Evolutionary conservation across 208 protist genomes (phyloP).

Genomic region (Trypanosoma melophagium): DNA sequence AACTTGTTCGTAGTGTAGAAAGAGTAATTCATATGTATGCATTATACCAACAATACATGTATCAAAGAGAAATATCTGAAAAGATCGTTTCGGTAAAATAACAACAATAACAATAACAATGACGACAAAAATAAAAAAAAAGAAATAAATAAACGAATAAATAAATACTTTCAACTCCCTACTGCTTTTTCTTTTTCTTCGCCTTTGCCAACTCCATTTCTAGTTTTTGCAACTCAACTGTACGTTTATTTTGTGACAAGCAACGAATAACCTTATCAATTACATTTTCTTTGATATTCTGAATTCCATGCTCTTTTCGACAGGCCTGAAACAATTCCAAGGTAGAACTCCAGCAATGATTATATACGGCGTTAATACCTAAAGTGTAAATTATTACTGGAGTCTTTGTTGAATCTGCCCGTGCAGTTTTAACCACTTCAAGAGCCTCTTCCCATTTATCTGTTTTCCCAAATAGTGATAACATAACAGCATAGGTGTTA

Average conservation of each 20-base stretch:
- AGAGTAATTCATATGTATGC: too few relatives aligned
- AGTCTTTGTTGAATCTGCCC: slow-evolving; percentile 38
- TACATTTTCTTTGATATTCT: slow-evolving; percentile 69
- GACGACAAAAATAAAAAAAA: too few relatives aligned
- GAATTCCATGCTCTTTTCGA: slow-evolving; percentile 57
- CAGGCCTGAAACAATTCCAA: slow-evolving; percentile 71
- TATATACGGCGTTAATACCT: slow-evolving; percentile 52
- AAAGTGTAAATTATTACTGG: slow-evolving; percentile 66
- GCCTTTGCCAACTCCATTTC: slow-evolving; percentile 66
- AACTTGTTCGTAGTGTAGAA: too few relatives aligned
- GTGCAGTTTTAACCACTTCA: slow-evolving; percentile 56
- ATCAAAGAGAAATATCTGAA: too few relatives aligned
- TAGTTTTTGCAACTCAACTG: slow-evolving; percentile 64
- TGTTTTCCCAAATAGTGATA: slow-evolving; percentile 74
- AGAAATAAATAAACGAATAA: too few relatives aligned
- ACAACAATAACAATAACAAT: not conserved
- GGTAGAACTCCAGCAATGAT: slow-evolving; percentile 69
- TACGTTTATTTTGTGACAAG: slow-evolving; percentile 66
- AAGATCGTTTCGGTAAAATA: too few relatives aligned
- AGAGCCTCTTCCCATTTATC: slow-evolving; percentile 61
- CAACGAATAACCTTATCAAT: slow-evolving; percentile 72
- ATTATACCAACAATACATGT: too few relatives aligned
- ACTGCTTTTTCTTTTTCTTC: slow-evolving; percentile 53
- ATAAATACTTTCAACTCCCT: slow-evolving; percentile 21
- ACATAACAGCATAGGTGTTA: slow-evolving; percentile 76